Percentiles rank a stretch among this genome's conserved stretches.
phyloP scores from a whole-genome alignment of 148 eudicot species.

The Heliamphora exappendiculata region DNA sequence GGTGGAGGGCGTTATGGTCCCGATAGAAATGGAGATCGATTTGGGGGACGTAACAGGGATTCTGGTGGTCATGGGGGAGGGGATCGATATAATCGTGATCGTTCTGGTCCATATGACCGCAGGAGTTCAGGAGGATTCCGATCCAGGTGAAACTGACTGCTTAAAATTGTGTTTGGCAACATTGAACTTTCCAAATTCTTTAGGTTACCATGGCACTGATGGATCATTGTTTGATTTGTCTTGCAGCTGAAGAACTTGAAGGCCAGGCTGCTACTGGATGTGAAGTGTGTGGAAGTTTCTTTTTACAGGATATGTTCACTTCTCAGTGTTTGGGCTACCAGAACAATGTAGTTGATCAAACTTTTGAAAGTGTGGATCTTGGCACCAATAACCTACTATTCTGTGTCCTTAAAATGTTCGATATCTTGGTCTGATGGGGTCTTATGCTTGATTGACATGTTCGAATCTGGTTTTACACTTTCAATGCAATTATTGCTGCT shows the following conservation, averaged over 20 bases:
- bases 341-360: conserved; percentile 28
- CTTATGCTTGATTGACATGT: conserved; percentile 56
- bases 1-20: conserved; percentile 63
- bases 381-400: conserved; percentile 35
- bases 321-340: conserved; percentile 13
- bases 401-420: conserved; percentile 43
- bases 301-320: conserved; percentile 3
- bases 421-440: conserved; percentile 45
- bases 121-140: conserved; percentile 49
- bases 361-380: conserved; percentile 45
- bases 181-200: neutral
- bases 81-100: conserved; percentile 76
- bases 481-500: conserved; percentile 44
- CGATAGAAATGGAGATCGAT: conserved; percentile 70
- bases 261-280: conserved; percentile 17
- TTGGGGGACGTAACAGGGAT: conserved; percentile 59
- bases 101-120: conserved; percentile 90
- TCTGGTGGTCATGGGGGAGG: conserved; percentile 70
- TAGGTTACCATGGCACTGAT: neutral
- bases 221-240: neutral
- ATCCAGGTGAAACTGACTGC: conserved; percentile 22
- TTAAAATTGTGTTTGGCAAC: conserved; percentile 2
- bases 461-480: conserved; percentile 38
- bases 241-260: conserved; percentile 46
- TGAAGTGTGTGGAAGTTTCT: neutral